These are phyloP conservation scores for Fallopia convolvulus DNA, from an alignment of 148 eudicot genomes.

Conservation along the genomic window DNA sequence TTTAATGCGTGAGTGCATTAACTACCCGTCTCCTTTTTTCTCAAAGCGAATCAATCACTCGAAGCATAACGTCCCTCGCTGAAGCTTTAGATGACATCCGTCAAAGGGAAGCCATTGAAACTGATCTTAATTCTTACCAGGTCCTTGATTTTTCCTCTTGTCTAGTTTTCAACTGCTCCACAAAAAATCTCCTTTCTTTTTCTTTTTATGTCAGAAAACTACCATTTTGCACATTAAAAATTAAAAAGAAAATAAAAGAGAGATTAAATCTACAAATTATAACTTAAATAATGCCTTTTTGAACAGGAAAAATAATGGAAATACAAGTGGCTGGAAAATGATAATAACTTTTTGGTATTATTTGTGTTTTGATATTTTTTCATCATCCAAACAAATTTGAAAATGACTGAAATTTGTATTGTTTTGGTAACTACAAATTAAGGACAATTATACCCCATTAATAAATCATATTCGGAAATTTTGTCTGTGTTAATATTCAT, in stretches of 20 bases:
- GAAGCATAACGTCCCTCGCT: background rate
- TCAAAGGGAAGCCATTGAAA: slow-evolving; percentile 4
- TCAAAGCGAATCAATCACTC: slow-evolving; percentile 6
- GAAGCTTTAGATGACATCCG: background rate
- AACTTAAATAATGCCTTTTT: background rate
- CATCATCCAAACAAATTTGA: too few relatives aligned
- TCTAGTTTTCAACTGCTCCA: slow-evolving; percentile 1
- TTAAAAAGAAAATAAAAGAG: background rate
- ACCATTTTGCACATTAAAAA: background rate
- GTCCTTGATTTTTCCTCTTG: background rate
- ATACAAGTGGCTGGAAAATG: background rate
- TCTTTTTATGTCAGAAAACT: background rate
- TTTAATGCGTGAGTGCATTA: background rate
- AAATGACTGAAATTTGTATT: too few relatives aligned
- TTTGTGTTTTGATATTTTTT: too few relatives aligned
- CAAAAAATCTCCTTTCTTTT: background rate
- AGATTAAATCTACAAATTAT: background rate
- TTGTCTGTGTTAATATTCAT: too few relatives aligned
- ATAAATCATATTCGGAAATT: too few relatives aligned
- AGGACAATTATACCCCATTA: too few relatives aligned
- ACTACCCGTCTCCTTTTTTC: background rate
- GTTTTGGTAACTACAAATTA: too few relatives aligned
- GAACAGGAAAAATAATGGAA: background rate
- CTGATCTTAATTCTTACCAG: background rate
- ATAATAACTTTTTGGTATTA: background rate